These are phyloP conservation scores for Coccomyxa subellipsoidea DNA, from an alignment of 163 green algal genomes.

Conservation along the genomic window DNA sequence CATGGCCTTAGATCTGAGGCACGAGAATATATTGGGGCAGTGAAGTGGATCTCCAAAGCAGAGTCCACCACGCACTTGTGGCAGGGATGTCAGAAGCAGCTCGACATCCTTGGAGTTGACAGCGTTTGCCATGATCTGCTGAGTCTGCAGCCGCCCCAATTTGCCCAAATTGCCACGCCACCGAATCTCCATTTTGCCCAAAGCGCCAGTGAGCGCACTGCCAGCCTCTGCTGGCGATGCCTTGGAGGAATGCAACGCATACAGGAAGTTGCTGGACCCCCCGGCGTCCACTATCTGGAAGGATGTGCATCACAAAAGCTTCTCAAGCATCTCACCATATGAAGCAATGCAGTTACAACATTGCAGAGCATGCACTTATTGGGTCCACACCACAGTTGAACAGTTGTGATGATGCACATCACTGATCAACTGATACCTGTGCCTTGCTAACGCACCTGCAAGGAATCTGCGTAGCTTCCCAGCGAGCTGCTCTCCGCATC, in stretches of 20 bases:
- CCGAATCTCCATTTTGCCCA: conserved; percentile 58
- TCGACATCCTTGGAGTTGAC: conserved; percentile 8
- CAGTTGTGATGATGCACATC: no score
- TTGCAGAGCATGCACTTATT: no score
- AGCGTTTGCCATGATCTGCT: conserved; percentile 41
- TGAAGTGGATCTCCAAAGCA: background rate
- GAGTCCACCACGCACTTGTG: background rate
- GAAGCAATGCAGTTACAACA: no score
- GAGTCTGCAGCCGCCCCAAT: conserved; percentile 55
- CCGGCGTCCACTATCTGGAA: background rate
- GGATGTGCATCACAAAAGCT: background rate
- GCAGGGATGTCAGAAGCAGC: background rate
- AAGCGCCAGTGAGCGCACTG: conserved; percentile 40
- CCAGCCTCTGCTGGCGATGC: conserved; percentile 21
- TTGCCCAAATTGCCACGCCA: conserved; percentile 45
- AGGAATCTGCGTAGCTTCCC: conserved; percentile 11
- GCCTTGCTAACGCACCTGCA: no score
- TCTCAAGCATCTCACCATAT: no score
- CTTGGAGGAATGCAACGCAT: background rate
- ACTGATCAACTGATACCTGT: no score
- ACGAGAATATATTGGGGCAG: background rate
- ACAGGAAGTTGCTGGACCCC: conserved; percentile 8
- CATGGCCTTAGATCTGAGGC: background rate
- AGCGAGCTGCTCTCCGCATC: background rate
- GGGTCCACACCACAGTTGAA: no score